These are phyloP conservation scores for Alternaria consortialis DNA, from an alignment of 2,329 filamentous ascomycete genomes.

Conservation along the genomic window DNA sequence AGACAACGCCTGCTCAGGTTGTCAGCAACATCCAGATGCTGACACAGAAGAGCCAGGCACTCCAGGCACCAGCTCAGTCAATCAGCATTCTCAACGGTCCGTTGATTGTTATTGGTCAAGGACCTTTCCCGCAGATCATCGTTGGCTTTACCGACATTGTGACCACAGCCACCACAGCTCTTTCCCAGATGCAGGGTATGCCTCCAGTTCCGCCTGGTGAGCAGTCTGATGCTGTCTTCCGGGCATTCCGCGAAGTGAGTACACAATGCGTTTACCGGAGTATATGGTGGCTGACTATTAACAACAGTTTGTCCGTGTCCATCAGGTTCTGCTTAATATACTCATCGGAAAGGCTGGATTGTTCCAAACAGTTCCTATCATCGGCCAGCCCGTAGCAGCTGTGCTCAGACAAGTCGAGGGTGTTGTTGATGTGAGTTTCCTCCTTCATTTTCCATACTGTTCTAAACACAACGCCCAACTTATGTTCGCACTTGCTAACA, in stretches of 20 bases:
- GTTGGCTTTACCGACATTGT: slow-evolving; percentile 22
- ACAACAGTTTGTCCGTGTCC: slow-evolving; percentile 26
- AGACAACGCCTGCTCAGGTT: slow-evolving; percentile 12
- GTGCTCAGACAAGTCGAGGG: slow-evolving; percentile 24
- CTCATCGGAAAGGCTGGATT: slow-evolving; percentile 28
- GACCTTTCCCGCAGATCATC: slow-evolving; percentile 22
- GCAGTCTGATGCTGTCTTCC: slow-evolving; percentile 13
- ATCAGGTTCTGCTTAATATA: slow-evolving; percentile 28
- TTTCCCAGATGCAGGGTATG: slow-evolving; percentile 17
- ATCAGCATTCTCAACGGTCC: slow-evolving; percentile 21
- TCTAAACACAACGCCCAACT: background rate
- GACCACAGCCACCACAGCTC: slow-evolving; percentile 6
- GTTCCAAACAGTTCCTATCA: slow-evolving; percentile 19
- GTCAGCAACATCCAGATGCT: slow-evolving; percentile 18
- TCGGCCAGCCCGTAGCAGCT: slow-evolving; percentile 22
- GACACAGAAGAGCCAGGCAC: slow-evolving; percentile 19
- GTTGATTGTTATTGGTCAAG: slow-evolving; percentile 20
- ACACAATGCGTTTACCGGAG: too few relatives aligned
- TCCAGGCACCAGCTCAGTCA: slow-evolving; percentile 20
- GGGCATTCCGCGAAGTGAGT: slow-evolving; percentile 26
- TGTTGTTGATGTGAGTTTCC: slow-evolving; percentile 26
- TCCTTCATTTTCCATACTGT: rapidly evolving
- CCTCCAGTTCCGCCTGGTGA: slow-evolving; percentile 9
- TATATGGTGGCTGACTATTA: background rate
- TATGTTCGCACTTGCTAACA: background rate